Evolutionary conservation across 2,329 filamentous ascomycete species (phyloP).

Genomic region (Talaromyces sp.): DNA sequence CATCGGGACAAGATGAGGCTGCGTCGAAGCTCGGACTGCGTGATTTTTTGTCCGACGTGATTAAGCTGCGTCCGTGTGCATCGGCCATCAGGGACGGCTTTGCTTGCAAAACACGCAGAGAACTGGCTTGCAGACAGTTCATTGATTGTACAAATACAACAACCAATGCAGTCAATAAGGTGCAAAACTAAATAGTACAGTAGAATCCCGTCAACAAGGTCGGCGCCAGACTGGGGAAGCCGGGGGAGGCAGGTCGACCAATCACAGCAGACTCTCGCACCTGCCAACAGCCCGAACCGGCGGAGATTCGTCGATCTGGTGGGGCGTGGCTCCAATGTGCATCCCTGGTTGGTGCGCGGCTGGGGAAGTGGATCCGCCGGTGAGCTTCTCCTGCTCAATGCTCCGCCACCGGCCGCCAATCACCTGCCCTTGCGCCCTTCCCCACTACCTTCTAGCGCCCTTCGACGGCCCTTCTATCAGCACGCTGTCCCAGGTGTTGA

Average conservation of each 20-base stretch:
- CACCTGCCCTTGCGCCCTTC: background rate
- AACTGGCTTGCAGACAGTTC: too few species aligned
- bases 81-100: background rate
- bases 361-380: background rate
- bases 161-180: too few species aligned
- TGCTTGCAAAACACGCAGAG: too few species aligned
- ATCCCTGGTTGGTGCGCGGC: background rate
- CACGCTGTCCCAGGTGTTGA: background rate
- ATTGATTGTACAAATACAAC: too few species aligned
- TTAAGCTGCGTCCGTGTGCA: background rate
- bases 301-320: background rate
- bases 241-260: background rate
- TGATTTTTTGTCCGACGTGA: background rate
- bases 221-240: background rate
- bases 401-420: background rate
- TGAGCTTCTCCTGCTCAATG: background rate
- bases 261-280: background rate
- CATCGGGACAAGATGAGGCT: background rate
- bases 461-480: conserved; percentile 10
- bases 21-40: background rate
- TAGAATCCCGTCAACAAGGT: too few species aligned
- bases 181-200: too few species aligned
- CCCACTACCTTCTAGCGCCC: conserved; percentile 6
- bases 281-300: background rate
- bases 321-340: background rate